Evolutionary conservation across 2,329 filamentous ascomycete genomes (phyloP).

Genomic region (Falciphora oryzae): DNA sequence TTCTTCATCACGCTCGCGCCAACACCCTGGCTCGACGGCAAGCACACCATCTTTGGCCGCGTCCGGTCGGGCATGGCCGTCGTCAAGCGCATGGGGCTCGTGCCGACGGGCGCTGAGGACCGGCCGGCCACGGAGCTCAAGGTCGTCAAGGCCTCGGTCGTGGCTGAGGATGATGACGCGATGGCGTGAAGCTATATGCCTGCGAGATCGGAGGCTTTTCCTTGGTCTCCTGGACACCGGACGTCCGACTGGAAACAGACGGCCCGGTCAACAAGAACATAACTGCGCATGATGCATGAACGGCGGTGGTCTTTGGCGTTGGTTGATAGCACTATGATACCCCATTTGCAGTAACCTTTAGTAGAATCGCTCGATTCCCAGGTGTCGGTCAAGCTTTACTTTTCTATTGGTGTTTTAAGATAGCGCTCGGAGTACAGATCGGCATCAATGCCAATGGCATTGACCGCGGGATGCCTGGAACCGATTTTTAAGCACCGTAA

Average conservation of each 20-base stretch:
- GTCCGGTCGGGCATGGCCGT: slow-evolving; percentile 78
- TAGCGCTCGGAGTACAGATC: too few species aligned
- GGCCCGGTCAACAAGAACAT: not conserved
- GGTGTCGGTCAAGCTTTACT: too few species aligned
- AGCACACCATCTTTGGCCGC: slow-evolving; percentile 93
- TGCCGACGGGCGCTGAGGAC: slow-evolving; percentile 78
- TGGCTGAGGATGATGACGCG: slow-evolving; percentile 24
- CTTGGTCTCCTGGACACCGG: not conserved
- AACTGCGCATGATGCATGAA: not conserved
- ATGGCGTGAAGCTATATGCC: not conserved
- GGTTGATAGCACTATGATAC: slow-evolving; percentile 1
- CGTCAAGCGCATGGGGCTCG: slow-evolving; percentile 82
- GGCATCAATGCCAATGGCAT: too few species aligned
- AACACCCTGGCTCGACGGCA: slow-evolving; percentile 93
- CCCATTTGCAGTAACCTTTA: not conserved
- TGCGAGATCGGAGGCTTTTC: not conserved
- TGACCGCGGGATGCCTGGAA: too few species aligned
- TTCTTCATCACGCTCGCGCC: slow-evolving; percentile 95
- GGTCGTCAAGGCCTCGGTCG: slow-evolving; percentile 66
- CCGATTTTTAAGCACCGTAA: too few species aligned
- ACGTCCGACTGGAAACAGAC: not conserved
- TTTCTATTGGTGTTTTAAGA: too few species aligned
- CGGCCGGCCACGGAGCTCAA: slow-evolving; percentile 75
- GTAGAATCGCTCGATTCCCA: not conserved
- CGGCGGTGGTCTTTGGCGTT: not conserved